Base-by-base conservation (phyloP, 495 filamentous ascomycete species). In the Tricharina praecox region DNA sequence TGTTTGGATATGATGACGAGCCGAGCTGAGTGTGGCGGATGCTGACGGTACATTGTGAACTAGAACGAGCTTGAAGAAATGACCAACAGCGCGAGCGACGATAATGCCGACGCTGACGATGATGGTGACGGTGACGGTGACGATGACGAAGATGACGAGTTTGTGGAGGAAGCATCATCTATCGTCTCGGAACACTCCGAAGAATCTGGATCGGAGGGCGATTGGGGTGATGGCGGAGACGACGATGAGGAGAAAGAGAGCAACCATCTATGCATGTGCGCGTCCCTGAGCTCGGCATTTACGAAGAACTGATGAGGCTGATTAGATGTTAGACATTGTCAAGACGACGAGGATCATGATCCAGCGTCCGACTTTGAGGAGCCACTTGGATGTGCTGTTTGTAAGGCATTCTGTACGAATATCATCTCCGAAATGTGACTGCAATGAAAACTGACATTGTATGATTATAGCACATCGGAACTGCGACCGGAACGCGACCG, bases 381-480 rank as follows among this genome's bases (percentile, higher is more conserved):
- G 48, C 85, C 80, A 60, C 68, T 96, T 34, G 67, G 80, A 45
- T 95, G 88, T 62, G 66, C 64, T 48, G 73, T 78, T 49, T 96
- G 90, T 64, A 81, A 77, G 45, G 82, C 93, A 63, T 84, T 93
- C 67, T 81, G 88, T 96, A 66, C 63, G 85, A 79, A 23, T 41
- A 53, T n/a, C 52, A 53, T 45, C 23, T 49, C 5, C 23, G 48
- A 43, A 51, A 36, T 50, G 56, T 45, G 45, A 49, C 60, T 39
- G 45, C 44, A 45, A 55, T 60, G 50, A 55, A 43, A 51, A 54
- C 58, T 40, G 36, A 43, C 36, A 18, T 37, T n/a, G n/a, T n/a
- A n/a, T n/a, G n/a, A n/a, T n/a, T 66, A 63, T 65, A 85, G 88
- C 88, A 49, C 88, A 96, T 71, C 77, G 82, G 57, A 82, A 95